Base-by-base conservation (phyloP, 176 grass and related monocot genomes). In the Olyra latifolia region DNA sequence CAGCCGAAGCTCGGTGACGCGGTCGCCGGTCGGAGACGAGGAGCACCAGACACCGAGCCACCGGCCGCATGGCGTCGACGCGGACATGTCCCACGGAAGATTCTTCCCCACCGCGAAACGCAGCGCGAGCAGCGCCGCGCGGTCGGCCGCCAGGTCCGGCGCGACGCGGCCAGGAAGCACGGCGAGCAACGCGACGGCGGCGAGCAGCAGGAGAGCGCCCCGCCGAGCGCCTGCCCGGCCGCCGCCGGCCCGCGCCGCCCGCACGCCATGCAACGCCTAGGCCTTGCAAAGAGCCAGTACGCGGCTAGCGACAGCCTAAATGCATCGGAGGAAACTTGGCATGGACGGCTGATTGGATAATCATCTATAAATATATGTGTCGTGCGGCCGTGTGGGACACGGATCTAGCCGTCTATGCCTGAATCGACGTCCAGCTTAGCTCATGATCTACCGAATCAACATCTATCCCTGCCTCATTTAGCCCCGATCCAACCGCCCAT, bases 41-140 rank as follows among this genome's bases (percentile, higher is more conserved):
- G 82, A 57, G 83, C 95, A 98, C 11, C 0, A 7, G 62, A 98
- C 82, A 23, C 92, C 92, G 62, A 15, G 69, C 95, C 95, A 97
- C 19, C 23, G 35, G 58, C 12, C 24, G 73, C 95, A 97, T 8
- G 87, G 82, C 10, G 85, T 47, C 16, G 73, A 3, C 10, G 69
- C 68, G 8, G 74, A 29, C 15, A 12, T 29, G 68, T 92, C 71
- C 95, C 95, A 97, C 2, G 77, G 67, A 0, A 88, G 78, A 25
- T 53, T 49, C 0, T 14, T 38, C 0, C 75, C 61, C 52, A 88
- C 69, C 1, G 81, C 75, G 61, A 2, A 6, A 11, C 62, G 75
- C 61, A 88, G 81, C 29, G 81, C 75, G 19, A 94, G 74, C 59
- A 97, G 91, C 24, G 89, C 89, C 19, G 67, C 79, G 44, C 70